phyloP scores from a whole-genome alignment of 1,284 basidiomycete species.

The Sporisorium sorghi region DNA sequence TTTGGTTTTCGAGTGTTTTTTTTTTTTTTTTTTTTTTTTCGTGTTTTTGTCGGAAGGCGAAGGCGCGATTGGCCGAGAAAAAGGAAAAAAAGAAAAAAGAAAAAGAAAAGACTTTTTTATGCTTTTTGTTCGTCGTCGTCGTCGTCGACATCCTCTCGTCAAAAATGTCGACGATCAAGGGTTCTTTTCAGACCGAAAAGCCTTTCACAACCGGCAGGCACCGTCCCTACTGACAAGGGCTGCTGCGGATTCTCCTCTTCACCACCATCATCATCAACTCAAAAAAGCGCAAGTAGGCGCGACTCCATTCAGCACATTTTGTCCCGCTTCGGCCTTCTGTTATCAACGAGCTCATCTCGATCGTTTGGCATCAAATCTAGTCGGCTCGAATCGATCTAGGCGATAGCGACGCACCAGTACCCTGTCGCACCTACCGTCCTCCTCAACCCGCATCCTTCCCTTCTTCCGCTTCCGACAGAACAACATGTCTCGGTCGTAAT shows the following conservation, averaged over 20 bases:
- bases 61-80: conserved; percentile 9
- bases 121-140: conserved; percentile 6
- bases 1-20: conserved; percentile 3
- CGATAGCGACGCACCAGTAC: background rate
- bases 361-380: background rate
- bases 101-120: conserved; percentile 8
- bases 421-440: background rate
- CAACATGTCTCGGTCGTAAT: conserved; percentile 21
- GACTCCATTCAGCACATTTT: background rate
- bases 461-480: background rate
- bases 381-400: background rate
- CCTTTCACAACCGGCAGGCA: too few relatives aligned
- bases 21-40: conserved; percentile 15
- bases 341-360: background rate
- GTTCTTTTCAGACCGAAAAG: background rate
- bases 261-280: background rate
- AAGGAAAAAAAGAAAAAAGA: conserved; percentile 2
- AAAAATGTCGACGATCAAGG: background rate
- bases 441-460: background rate
- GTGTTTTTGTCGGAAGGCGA: conserved; percentile 1
- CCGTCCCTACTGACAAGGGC: background rate
- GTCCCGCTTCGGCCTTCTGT: background rate
- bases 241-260: background rate
- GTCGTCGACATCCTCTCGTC: conserved; percentile 13
- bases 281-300: background rate